These are phyloP conservation scores for Leccinum ochraceum DNA, from an alignment of 768 basidiomycete genomes.

Conservation along the genomic window DNA sequence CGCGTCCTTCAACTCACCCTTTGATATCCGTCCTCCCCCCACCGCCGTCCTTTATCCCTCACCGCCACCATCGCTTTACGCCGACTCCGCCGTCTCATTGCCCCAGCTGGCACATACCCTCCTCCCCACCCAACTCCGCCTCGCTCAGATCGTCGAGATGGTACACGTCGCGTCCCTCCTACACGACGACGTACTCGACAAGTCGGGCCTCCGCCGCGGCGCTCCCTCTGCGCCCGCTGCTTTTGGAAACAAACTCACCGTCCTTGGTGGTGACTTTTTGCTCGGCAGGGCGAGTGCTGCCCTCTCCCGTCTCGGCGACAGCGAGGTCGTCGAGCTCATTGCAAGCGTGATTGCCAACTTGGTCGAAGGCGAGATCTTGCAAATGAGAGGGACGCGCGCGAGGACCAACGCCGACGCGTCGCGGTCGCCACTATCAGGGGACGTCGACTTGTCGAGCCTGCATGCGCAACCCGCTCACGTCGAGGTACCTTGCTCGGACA, in stretches of 20 bases:
- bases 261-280: conserved; percentile 95
- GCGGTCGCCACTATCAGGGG: not conserved
- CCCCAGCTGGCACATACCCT: conserved; percentile 35
- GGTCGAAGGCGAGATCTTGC: conserved; percentile 95
- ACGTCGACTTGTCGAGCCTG: conserved; percentile 40
- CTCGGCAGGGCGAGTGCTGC: conserved; percentile 89
- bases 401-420: conserved; percentile 3
- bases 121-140: conserved; percentile 86
- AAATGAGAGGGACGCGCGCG: conserved; percentile 43
- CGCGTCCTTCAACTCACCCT: conserved; percentile 62
- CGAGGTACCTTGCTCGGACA: conserved; percentile 39
- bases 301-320: conserved; percentile 80
- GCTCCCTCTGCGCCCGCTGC: conserved; percentile 67
- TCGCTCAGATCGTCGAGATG: conserved; percentile 98
- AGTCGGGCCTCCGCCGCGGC: conserved; percentile 68
- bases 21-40: conserved; percentile 45
- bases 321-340: conserved; percentile 91
- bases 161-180: conserved; percentile 93
- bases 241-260: conserved; percentile 91
- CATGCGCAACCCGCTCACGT: conserved; percentile 39
- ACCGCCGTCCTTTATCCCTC: conserved; percentile 23
- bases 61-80: conserved; percentile 25
- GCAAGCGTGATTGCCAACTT: conserved; percentile 91
- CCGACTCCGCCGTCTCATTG: conserved; percentile 26
- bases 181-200: conserved; percentile 89